phyloP scores from a whole-genome alignment of 805 yeast species.

The Yarrowia sp. region DNA sequence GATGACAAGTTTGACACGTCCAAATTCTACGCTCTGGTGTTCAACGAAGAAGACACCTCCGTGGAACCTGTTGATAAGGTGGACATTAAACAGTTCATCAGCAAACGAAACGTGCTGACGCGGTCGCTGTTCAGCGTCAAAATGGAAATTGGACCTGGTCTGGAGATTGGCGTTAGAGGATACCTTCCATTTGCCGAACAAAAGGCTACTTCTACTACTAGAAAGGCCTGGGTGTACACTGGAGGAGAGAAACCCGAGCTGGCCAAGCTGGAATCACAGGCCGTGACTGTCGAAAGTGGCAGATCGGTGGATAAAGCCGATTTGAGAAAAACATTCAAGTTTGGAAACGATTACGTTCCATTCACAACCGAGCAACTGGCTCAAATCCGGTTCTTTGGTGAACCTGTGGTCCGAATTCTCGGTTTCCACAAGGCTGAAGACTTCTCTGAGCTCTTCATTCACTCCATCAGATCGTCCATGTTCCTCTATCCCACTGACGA shows the following conservation, averaged over 20 bases:
- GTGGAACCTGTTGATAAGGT: slow-evolving; percentile 57
- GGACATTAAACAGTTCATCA: slow-evolving; percentile 50
- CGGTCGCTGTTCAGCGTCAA: slow-evolving; percentile 69
- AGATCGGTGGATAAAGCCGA: slow-evolving; percentile 52
- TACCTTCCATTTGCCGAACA: slow-evolving; percentile 67
- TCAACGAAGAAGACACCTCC: slow-evolving; percentile 53
- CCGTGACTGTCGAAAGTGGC: slow-evolving; percentile 55
- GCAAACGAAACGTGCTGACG: slow-evolving; percentile 65
- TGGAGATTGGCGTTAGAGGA: slow-evolving; percentile 75
- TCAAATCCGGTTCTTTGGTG: slow-evolving; percentile 50
- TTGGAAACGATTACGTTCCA: slow-evolving; percentile 54
- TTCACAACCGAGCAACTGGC: slow-evolving; percentile 52
- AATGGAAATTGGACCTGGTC: slow-evolving; percentile 60
- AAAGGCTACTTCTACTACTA: slow-evolving; percentile 50
- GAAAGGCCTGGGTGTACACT: slow-evolving; percentile 62
- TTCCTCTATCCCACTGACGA: slow-evolving; percentile 75
- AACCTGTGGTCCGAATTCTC: slow-evolving; percentile 65
- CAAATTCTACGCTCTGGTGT: slow-evolving; percentile 59
- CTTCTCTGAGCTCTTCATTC: slow-evolving; percentile 54
- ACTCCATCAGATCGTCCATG: slow-evolving; percentile 61
- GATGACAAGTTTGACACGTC: slow-evolving; percentile 54
- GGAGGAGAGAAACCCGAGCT: slow-evolving; percentile 59
- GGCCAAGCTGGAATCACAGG: slow-evolving; percentile 58
- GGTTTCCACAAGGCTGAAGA: slow-evolving; percentile 64
- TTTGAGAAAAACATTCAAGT: slow-evolving; percentile 52